Conservation (phyloP, 257 asterid genomes). For the Thymus quinquecostatus region DNA sequence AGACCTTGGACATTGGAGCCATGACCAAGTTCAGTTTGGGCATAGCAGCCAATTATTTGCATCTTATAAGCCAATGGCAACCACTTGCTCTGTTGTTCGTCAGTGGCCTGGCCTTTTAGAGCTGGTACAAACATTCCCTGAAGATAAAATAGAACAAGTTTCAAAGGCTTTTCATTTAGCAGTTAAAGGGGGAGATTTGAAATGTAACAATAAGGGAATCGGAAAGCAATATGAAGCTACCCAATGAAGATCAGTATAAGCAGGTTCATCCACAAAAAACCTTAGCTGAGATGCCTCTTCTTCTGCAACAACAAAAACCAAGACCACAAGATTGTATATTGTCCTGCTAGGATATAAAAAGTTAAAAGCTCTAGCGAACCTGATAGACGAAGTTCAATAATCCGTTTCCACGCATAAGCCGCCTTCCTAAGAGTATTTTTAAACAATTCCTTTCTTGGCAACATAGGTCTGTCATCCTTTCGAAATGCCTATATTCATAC, state of each 20-base stretch:
- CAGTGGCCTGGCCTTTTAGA: conserved; percentile 93
- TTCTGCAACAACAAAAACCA: conserved; percentile 53
- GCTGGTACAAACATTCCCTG: conserved; percentile 98
- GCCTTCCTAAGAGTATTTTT: conserved; percentile 92
- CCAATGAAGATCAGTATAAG: conserved; percentile 99
- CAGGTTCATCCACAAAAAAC: conserved; percentile 85
- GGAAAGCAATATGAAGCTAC: conserved; percentile 39
- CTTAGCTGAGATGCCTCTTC: conserved; percentile 82
- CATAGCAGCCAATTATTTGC: conserved; percentile 99
- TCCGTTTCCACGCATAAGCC: conserved; percentile 77
- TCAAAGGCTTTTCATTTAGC: conserved; percentile 2
- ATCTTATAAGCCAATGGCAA: conserved; percentile 89
- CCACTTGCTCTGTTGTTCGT: conserved; percentile 91
- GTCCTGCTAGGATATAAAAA: not conserved
- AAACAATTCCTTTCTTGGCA: conserved; percentile 86
- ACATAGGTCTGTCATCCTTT: conserved; percentile 84
- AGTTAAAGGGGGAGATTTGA: not conserved
- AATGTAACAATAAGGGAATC: not conserved
- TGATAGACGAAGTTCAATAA: conserved; percentile 72
- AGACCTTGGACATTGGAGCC: conserved; percentile 99
- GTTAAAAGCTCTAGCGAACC: conserved; percentile 41
- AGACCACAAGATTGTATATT: conserved; percentile 13
- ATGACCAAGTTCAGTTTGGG: conserved; percentile 99
- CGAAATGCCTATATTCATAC: conserved; percentile 59
- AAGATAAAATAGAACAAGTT: conserved; percentile 34